phyloP scores from a whole-genome alignment of 2,329 filamentous ascomycete species.

The Trichoderma sp. region DNA sequence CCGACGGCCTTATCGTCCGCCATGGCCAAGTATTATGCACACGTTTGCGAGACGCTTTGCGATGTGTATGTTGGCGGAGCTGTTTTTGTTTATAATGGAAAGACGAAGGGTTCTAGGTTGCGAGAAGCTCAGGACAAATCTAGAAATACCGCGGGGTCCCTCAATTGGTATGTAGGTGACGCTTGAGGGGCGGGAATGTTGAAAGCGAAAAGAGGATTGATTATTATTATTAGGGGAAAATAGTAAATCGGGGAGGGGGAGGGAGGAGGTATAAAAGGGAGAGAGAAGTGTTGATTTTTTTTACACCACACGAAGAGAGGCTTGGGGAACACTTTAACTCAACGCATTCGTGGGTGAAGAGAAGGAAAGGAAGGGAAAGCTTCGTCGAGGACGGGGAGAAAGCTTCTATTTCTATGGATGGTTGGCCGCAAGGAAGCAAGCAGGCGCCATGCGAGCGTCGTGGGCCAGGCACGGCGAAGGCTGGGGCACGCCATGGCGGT shows the following conservation, averaged over 20 bases:
- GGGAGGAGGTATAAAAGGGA: constrained; percentile 17
- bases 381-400: constrained; percentile 29
- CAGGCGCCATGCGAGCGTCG: constrained; percentile 10
- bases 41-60: constrained; percentile 4
- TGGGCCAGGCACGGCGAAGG: constrained; percentile 14
- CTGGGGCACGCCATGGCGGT: constrained; percentile 17
- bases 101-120: constrained; percentile 15
- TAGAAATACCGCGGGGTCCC: constrained; percentile 18
- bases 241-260: background rate
- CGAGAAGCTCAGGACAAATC: constrained; percentile 2
- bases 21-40: constrained; percentile 37
- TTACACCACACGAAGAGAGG: constrained; percentile 45
- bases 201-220: constrained; percentile 19
- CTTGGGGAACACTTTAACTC: constrained; percentile 36
- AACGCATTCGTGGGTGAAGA: constrained; percentile 51
- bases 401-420: constrained; percentile 40
- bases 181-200: constrained; percentile 15
- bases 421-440: constrained; percentile 17
- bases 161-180: background rate
- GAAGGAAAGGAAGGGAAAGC: constrained; percentile 34
- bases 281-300: constrained; percentile 23
- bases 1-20: constrained; percentile 52
- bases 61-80: constrained; percentile 10
- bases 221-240: constrained; percentile 20
- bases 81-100: constrained; percentile 13